A percentile compares a stretch with the other conserved stretches of the same genome.
Evolutionary conservation across 495 filamentous ascomycete species (phyloP).

Genomic region (Penicillium atrosanguineum): DNA sequence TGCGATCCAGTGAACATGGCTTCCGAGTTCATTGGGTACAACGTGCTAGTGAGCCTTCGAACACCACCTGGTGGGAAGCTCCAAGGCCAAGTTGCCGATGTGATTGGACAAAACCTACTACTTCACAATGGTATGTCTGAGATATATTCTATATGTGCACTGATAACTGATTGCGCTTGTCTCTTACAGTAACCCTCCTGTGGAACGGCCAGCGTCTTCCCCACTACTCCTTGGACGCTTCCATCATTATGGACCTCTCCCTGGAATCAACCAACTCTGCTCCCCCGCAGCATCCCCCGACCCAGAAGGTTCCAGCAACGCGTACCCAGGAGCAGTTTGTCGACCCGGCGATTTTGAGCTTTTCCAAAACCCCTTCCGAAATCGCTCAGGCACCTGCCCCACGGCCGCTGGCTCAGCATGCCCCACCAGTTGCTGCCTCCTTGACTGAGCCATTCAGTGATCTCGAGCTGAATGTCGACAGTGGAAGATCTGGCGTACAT

Average conservation of each 20-base stretch:
- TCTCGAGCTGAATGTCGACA: conserved; percentile 33
- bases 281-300: conserved; percentile 24
- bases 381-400: conserved; percentile 8
- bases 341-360: conserved; percentile 57
- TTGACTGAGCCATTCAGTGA: conserved; percentile 45
- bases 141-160: neutral
- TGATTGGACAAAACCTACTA: conserved; percentile 71
- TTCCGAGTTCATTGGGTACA: conserved; percentile 72
- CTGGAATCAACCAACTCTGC: conserved; percentile 41
- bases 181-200: conserved; percentile 43
- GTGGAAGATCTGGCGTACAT: conserved; percentile 5
- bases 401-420: neutral
- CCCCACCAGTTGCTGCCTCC: conserved; percentile 25
- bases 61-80: conserved; percentile 64
- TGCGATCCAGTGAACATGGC: conserved; percentile 46
- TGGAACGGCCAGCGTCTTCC: conserved; percentile 48
- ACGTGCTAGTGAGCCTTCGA: conserved; percentile 71
- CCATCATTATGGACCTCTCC: conserved; percentile 54
- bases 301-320: conserved; percentile 11
- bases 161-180: conserved; percentile 1
- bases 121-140: conserved; percentile 69
- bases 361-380: conserved; percentile 31
- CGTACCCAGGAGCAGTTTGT: conserved; percentile 37
- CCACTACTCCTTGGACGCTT: conserved; percentile 52
- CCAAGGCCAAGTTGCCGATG: conserved; percentile 68